These are phyloP conservation scores for Fusarium praegraminearum DNA, from an alignment of 2,329 filamentous ascomycete genomes.

Conservation along the genomic window DNA sequence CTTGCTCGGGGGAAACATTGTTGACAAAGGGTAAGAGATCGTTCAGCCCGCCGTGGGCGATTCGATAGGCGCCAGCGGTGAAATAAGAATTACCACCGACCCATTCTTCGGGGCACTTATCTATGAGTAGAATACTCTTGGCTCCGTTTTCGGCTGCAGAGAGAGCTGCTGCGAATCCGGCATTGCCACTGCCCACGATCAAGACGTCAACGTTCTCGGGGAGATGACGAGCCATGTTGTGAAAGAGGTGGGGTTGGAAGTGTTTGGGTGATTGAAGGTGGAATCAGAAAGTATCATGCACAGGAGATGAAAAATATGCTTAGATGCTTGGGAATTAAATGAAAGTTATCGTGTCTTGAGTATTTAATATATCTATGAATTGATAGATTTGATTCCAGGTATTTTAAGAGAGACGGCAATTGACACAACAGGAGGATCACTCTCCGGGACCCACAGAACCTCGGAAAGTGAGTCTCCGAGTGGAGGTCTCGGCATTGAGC, in stretches of 20 bases:
- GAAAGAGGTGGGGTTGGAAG: neutral
- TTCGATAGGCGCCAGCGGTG: slow-evolving; percentile 23
- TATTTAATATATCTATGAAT: neutral
- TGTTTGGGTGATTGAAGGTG: neutral
- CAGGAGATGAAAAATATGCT: accelerated
- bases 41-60: neutral
- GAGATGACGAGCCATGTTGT: neutral
- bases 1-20: slow-evolving; percentile 15
- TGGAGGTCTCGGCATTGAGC: neutral
- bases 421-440: neutral
- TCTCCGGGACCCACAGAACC: neutral
- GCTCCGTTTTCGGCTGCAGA: slow-evolving; percentile 17
- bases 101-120: slow-evolving; percentile 23
- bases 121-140: neutral
- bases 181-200: slow-evolving; percentile 24
- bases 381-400: neutral
- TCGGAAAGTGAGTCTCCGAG: slow-evolving; percentile 8
- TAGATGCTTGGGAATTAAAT: accelerated
- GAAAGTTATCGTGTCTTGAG: accelerated
- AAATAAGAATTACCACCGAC: slow-evolving; percentile 22
- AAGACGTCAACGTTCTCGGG: slow-evolving; percentile 6
- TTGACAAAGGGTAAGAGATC: slow-evolving; percentile 20
- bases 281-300: accelerated
- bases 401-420: accelerated
- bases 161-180: slow-evolving; percentile 20